Evolutionary conservation across 495 filamentous ascomycete genomes (phyloP), one percentile per base, ranked within the genome.

Genomic region (Aspergillus ostianus): DNA sequence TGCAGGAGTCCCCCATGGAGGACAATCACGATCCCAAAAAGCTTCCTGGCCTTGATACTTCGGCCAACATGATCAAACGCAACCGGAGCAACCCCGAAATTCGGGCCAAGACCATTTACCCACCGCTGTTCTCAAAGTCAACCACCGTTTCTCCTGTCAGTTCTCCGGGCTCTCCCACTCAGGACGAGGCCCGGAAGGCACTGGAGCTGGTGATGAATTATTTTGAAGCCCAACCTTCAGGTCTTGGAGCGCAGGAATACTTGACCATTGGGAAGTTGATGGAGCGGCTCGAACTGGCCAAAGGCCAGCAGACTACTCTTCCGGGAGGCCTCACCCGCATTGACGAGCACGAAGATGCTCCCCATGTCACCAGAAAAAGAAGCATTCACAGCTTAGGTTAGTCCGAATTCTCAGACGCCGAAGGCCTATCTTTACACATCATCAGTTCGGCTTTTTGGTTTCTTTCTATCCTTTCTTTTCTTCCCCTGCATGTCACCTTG

Each of bases 171-270:
- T 87, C 88, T 0, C 92, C 93, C 0, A 93, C 90, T 0, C 91
- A 92, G 68, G 94, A 97, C 61, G 93, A 98, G 68, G 94, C 94
- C 0, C 81, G 87, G 27, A 83, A 84, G 41, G 95, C 94, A 2
- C 81, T 97, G 20, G 92, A 97, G 67, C 83, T 93, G 13, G 82
- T 98, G 1, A 84, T 96, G 74, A 88, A 80, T 55, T 98, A 92
- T 70, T 90, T 97, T 73, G 82, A 90, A 62, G 84, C 87, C 49
- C 86, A 91, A 64, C 85, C 88, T 2, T 70, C 83, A 2, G 85
- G 83, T 1, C 83, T 87, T 0, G 83, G 87, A 20, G 87, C 91
- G 30, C 86, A 92, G 69, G 94, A 98, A 61, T 95, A 89, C 70
- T 62, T 92, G 53, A 85, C 86, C 32, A 88, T 98, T 53, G 83